Percentiles rank a stretch among this genome's conserved stretches.
Conservation (phyloP, 2,329 filamentous ascomycete species). For the Lojkania enalia region DNA sequence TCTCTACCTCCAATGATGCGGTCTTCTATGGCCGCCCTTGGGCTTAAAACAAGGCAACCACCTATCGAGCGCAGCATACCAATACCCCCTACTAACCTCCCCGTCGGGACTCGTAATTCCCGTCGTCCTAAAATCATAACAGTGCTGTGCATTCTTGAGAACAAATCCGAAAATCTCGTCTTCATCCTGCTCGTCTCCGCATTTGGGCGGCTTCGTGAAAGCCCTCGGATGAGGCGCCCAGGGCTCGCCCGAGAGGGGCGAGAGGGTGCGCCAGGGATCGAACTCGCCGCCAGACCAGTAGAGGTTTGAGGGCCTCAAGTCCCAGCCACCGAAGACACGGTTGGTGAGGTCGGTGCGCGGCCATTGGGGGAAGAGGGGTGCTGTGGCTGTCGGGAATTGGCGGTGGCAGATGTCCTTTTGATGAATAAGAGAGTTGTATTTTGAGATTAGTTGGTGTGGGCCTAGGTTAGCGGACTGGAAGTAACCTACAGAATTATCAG, state of each 20-base stretch:
- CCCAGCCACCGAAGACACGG: slow-evolving; percentile 54
- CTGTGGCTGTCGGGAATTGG: slow-evolving; percentile 51
- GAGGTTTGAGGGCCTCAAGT: slow-evolving; percentile 55
- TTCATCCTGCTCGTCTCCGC: slow-evolving; percentile 42
- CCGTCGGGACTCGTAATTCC: slow-evolving; percentile 31
- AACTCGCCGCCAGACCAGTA: slow-evolving; percentile 57
- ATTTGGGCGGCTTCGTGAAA: slow-evolving; percentile 49
- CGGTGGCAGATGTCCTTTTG: slow-evolving; percentile 52
- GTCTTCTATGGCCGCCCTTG: too few relatives aligned
- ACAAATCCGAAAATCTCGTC: slow-evolving; percentile 54
- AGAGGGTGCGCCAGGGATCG: slow-evolving; percentile 57
- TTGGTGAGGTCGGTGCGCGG: slow-evolving; percentile 49
- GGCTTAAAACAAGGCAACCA: slow-evolving; percentile 52
- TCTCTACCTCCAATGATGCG: too few relatives aligned
- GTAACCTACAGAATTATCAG: slow-evolving; percentile 41
- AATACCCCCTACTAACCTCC: slow-evolving; percentile 41
- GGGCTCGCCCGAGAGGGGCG: slow-evolving; percentile 46
- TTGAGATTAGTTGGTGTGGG: slow-evolving; percentile 52
- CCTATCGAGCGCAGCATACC: slow-evolving; percentile 47
- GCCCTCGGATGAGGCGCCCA: slow-evolving; percentile 47
- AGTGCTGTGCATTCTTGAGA: slow-evolving; percentile 52
- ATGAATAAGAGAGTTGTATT: slow-evolving; percentile 51
- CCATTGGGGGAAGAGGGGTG: slow-evolving; percentile 46
- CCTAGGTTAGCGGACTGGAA: slow-evolving; percentile 55
- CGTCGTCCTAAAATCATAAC: slow-evolving; percentile 50